phyloP scores from a whole-genome alignment of 2,329 filamentous ascomycete species.

The Beauveria sp. region DNA sequence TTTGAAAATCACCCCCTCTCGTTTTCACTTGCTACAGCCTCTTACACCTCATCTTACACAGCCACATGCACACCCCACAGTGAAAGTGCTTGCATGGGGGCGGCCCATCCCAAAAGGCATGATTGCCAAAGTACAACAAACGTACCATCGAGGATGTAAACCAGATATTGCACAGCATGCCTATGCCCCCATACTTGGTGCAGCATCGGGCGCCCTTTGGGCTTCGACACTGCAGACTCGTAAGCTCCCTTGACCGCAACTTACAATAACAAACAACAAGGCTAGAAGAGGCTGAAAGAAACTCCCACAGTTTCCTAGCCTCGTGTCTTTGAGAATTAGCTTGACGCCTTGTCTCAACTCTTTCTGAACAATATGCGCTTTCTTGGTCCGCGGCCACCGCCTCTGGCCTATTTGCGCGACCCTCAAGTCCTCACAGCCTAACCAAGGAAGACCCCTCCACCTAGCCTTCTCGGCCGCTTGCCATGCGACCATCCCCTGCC shows the following conservation, averaged over 20 bases:
- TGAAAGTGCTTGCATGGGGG: constrained; percentile 4
- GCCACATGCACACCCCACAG: not conserved
- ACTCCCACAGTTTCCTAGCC: not conserved
- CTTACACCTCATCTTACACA: not conserved
- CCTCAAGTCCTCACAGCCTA: not conserved
- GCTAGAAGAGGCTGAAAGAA: not conserved
- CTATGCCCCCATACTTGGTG: not conserved
- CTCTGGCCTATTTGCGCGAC: not conserved
- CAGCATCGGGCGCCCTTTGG: not conserved
- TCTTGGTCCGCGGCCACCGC: not conserved
- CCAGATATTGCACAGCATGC: not conserved
- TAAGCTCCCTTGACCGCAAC: constrained; percentile 3
- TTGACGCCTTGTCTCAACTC: constrained; percentile 1
- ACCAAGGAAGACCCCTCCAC: not conserved
- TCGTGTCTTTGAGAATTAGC: not conserved
- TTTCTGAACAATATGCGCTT: not conserved
- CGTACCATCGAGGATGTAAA: not conserved
- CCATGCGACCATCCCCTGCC: constrained; percentile 8
- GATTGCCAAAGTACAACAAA: not conserved
- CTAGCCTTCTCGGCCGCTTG: not conserved
- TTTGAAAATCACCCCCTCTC: not conserved
- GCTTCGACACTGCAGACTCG: not conserved
- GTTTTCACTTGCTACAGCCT: not conserved
- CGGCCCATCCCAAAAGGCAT: not conserved
- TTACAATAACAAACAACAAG: constrained; percentile 9